A percentile compares a stretch with the other conserved stretches of the same genome.
Evolutionary conservation across 495 filamentous ascomycete genomes (phyloP).

Genomic region (Parachaetomium inaequale): DNA sequence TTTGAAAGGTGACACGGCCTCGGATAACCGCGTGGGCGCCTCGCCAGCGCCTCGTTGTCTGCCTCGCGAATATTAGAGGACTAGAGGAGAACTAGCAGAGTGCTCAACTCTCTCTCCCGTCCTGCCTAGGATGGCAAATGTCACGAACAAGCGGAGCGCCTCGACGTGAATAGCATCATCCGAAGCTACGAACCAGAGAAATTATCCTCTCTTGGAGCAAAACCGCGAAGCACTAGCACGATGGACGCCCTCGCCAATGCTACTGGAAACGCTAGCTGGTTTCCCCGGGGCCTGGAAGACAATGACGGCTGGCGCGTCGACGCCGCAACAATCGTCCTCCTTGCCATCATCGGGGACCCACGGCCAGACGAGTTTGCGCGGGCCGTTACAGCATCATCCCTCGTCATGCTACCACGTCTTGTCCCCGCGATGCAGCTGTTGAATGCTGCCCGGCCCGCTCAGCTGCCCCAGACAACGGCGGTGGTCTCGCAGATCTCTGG

Average conservation of each 20-base stretch:
- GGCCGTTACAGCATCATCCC: neutral
- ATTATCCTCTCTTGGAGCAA: too few species aligned
- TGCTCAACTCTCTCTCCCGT: too few species aligned
- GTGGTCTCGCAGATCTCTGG: neutral
- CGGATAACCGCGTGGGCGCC: neutral
- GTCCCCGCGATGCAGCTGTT: slow-evolving; percentile 5
- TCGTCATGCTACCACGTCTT: neutral
- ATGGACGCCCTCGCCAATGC: neutral
- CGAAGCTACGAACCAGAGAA: too few species aligned
- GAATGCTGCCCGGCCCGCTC: neutral
- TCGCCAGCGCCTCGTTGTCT: neutral
- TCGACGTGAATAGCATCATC: too few species aligned
- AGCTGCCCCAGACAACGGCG: neutral
- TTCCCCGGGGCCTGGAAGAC: neutral
- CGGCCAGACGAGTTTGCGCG: neutral
- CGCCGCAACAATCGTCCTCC: neutral
- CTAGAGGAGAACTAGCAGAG: too few species aligned
- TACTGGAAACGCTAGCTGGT: neutral
- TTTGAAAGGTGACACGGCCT: neutral
- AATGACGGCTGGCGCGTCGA: neutral
- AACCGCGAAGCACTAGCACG: too few species aligned
- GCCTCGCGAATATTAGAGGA: too few species aligned
- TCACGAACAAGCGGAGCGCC: too few species aligned
- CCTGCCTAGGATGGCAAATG: too few species aligned
- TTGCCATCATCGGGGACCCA: neutral